phyloP scores from a whole-genome alignment of 176 grass and related monocot species.

The Triticum turgidum region DNA sequence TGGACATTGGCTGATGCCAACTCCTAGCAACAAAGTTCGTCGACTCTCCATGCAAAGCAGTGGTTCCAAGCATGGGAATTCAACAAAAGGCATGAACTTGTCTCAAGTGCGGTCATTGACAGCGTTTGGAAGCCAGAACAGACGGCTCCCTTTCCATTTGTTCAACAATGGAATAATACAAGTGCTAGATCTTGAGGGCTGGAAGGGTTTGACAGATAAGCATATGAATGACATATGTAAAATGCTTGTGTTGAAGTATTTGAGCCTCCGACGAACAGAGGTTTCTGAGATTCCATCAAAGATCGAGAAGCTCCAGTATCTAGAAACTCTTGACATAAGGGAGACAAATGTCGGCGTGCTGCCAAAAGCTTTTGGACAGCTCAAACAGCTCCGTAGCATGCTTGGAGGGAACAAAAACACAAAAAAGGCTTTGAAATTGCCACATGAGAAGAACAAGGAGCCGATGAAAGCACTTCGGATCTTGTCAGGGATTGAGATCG shows the following conservation, averaged over 20 bases:
- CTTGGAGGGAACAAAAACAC: neutral
- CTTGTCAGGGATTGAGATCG: neutral
- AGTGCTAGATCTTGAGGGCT: neutral
- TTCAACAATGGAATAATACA: no score
- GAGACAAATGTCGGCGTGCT: neutral
- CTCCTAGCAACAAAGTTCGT: no score
- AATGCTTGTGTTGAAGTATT: neutral
- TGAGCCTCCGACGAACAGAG: neutral
- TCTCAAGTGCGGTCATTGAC: no score
- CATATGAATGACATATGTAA: neutral
- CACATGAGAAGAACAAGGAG: neutral
- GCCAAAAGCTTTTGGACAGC: neutral
- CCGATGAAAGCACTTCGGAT: neutral
- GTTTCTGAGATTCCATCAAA: neutral
- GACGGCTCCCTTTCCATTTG: no score
- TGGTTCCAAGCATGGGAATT: no score
- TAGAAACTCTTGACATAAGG: neutral
- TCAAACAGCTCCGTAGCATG: neutral
- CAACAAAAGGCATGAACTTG: no score
- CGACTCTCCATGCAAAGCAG: no score
- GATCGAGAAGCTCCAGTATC: neutral
- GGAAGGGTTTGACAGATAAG: neutral
- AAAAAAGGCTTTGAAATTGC: neutral
- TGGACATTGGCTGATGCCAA: neutral
- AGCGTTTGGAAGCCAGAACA: no score